Conservation (phyloP, 805 yeast species). For the Candida takata region DNA sequence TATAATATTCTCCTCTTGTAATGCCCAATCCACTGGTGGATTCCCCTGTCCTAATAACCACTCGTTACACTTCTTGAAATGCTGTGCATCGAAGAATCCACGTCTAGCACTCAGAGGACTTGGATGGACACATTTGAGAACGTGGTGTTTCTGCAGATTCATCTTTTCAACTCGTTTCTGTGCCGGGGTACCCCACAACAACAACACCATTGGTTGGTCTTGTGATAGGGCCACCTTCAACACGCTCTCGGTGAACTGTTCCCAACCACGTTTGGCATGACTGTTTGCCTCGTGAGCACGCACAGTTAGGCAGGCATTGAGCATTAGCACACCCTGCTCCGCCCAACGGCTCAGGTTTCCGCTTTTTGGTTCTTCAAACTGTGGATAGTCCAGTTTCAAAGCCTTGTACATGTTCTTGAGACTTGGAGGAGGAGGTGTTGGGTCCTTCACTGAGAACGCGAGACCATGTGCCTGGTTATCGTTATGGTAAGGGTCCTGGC, state of each 20-base stretch:
- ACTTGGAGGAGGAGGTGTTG: constrained; percentile 85
- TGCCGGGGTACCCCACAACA: constrained; percentile 38
- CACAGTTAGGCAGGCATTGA: constrained; percentile 87
- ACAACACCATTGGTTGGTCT: constrained; percentile 11
- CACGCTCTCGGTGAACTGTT: constrained; percentile 70
- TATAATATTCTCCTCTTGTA: background rate
- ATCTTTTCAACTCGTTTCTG: constrained; percentile 29
- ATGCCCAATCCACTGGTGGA: constrained; percentile 61
- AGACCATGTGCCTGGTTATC: constrained; percentile 91
- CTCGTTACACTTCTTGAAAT: constrained; percentile 67
- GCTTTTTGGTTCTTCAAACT: constrained; percentile 44
- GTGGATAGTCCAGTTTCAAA: constrained; percentile 64
- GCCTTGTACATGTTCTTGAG: constrained; percentile 81
- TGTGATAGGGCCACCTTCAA: constrained; percentile 52
- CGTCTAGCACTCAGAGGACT: constrained; percentile 88
- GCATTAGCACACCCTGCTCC: constrained; percentile 72
- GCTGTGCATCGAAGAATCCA: constrained; percentile 75
- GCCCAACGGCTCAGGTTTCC: constrained; percentile 80
- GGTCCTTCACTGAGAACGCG: constrained; percentile 85
- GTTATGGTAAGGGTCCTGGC: constrained; percentile 97
- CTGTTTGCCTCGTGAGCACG: constrained; percentile 91
- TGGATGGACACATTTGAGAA: constrained; percentile 82
- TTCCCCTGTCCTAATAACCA: constrained; percentile 50
- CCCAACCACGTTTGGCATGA: constrained; percentile 92
- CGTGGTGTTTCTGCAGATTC: constrained; percentile 27